These are phyloP conservation scores for Vicia faba DNA, from an alignment of 306 rosid genomes.

Conservation along the genomic window DNA sequence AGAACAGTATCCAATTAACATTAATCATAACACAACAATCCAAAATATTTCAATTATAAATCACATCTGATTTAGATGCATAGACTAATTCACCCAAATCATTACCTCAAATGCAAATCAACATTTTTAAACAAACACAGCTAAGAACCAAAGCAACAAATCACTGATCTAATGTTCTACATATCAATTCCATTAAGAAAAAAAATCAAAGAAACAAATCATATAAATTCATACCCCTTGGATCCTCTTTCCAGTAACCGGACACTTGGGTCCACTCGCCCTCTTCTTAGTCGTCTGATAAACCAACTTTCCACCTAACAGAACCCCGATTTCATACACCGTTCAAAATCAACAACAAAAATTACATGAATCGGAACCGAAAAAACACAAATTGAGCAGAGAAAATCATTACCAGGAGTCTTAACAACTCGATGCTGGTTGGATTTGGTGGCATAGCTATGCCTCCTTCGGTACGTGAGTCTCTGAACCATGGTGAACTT, in stretches of 20 bases:
- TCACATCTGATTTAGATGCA: neutral
- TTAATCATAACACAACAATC: neutral
- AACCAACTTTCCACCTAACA: conserved; percentile 77
- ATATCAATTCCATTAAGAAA: neutral
- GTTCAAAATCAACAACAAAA: neutral
- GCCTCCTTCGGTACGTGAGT: conserved; percentile 76
- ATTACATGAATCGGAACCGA: neutral
- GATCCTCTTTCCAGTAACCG: conserved; percentile 92
- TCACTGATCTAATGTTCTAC: neutral
- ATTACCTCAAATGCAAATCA: neutral
- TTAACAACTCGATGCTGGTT: conserved; percentile 85
- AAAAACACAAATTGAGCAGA: neutral
- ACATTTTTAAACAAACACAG: neutral
- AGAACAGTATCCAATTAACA: neutral
- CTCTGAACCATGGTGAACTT: conserved; percentile 70
- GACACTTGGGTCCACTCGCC: conserved; percentile 93
- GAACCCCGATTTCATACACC: neutral
- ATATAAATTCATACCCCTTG: conserved; percentile 64
- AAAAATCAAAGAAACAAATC: neutral
- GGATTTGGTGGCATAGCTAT: conserved; percentile 89
- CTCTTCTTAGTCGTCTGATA: conserved; percentile 88
- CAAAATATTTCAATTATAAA: neutral
- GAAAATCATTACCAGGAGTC: conserved; percentile 64
- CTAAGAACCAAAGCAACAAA: no score
- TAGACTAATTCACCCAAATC: neutral